Evolutionary conservation across 2,329 filamentous ascomycete species (phyloP), one percentile per base, ranked within the genome.

Genomic region (Apiospora rasikravindrae): DNA sequence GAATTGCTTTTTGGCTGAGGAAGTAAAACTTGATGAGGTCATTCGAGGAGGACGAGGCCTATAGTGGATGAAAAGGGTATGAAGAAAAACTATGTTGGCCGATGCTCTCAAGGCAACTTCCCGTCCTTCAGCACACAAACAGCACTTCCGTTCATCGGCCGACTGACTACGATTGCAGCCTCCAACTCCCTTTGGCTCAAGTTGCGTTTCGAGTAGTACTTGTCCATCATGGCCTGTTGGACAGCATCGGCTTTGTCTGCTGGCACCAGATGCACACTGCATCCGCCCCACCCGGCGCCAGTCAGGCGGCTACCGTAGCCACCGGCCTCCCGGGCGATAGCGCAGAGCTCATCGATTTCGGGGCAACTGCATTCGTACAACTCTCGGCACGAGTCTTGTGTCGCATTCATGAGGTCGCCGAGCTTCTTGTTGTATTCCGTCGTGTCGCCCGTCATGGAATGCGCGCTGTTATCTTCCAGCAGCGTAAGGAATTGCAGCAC

Each of bases 201-300:
- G 7, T 86, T 79, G 76, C 88, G 88, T 85, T 92, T 93, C 71
- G 88, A 84, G 82, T 97, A 98, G 81, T 98, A 99, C 80, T 95
- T 91, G 74, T 88, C 88, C 77, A 93, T 90, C 88, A 96, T 91
- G 6, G 94, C 94, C 78, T 89, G 87, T 81, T 89, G 94, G 29
- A 99, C 93, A 37, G 86, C 89, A 6, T 92, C 91, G 0, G 98
- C 93, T 82, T 93, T 96, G 78, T 94, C 89, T 72, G 91, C 93
- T 0, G 96, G 93, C 70, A 98, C 93, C 72, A 99, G 88, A 84
- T 99, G 96, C 72, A 99, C 96, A 73, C 91, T 96, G 84, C 96
- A 98, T 2, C 96, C 96, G 74, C 96, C 96, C 96, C 96, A 99
- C 3, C 96, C 96, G 0, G 96, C 96, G 51, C 96, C 96, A 0